These are phyloP conservation scores for Fusarium sp. DNA, from an alignment of 2,329 filamentous ascomycete genomes.

Conservation along the genomic window DNA sequence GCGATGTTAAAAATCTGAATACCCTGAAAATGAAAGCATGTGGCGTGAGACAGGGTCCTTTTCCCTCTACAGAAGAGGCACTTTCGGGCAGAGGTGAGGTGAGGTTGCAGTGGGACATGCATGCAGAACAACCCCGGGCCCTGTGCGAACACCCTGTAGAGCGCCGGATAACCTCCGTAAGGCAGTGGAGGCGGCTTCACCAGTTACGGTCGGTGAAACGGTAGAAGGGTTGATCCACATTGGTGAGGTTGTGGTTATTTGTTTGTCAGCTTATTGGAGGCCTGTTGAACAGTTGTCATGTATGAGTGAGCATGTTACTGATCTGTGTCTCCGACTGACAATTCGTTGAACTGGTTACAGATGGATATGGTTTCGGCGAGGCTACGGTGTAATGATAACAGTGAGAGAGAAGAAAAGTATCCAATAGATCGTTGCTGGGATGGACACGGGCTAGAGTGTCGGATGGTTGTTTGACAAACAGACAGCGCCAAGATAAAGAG, in stretches of 20 bases:
- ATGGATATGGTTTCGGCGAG: neutral
- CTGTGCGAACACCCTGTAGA: constrained; percentile 21
- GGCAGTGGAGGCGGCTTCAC: neutral
- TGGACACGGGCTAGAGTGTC: neutral
- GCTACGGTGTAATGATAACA: neutral
- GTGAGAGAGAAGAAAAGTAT: neutral
- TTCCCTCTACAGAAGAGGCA: neutral
- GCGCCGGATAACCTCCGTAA: constrained; percentile 30
- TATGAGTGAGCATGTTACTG: neutral
- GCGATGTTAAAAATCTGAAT: no score
- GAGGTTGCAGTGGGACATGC: neutral
- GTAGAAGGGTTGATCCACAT: constrained; percentile 7
- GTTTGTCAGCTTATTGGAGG: constrained; percentile 1
- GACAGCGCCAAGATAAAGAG: constrained; percentile 13
- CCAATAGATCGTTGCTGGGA: neutral
- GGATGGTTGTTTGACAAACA: neutral
- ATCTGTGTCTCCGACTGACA: neutral
- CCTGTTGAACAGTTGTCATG: constrained; percentile 5
- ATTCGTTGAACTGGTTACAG: neutral
- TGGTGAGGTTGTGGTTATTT: neutral
- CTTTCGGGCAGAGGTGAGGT: neutral
- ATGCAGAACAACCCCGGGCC: neutral
- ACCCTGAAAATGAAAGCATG: neutral
- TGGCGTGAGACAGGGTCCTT: neutral
- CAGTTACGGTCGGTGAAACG: constrained; percentile 28